A percentile compares a stretch with the other conserved stretches of the same genome.
Evolutionary conservation across 169 alveolate genomes (phyloP).

Genomic region (Fabrea salina): DNA sequence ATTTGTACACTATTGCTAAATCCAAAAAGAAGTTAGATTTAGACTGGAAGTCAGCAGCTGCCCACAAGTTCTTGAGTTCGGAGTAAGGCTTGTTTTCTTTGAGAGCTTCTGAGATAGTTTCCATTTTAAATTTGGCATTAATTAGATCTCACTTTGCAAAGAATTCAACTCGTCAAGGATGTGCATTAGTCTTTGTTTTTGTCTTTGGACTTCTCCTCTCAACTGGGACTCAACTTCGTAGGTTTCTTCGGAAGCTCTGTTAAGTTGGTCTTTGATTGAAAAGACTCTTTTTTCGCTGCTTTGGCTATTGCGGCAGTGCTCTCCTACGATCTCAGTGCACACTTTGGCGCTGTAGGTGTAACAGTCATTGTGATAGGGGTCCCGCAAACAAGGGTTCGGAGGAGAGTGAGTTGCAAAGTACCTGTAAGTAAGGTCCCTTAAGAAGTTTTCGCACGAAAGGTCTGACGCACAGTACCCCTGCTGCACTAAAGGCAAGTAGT

Average conservation of each 20-base stretch:
- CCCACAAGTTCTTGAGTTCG: neutral
- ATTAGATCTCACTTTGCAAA: neutral
- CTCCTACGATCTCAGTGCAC: conserved; percentile 11
- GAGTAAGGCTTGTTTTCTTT: neutral
- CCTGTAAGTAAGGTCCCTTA: neutral
- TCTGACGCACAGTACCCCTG: neutral
- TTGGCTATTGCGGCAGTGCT: neutral
- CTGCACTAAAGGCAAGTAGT: neutral
- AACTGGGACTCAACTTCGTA: neutral
- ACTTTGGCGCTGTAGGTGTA: neutral
- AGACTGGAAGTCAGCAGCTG: neutral
- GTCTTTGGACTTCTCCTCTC: neutral
- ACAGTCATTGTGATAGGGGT: neutral
- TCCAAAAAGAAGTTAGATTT: neutral
- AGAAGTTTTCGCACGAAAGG: conserved; percentile 1
- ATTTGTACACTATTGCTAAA: conserved; percentile 14
- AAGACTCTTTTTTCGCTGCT: neutral
- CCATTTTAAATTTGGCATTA: neutral
- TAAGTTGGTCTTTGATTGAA: neutral
- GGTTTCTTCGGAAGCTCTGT: neutral
- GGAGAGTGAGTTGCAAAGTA: neutral
- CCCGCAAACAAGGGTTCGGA: neutral
- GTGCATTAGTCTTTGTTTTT: conserved; percentile 3
- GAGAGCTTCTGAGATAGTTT: neutral
- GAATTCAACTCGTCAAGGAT: neutral